phyloP scores from a whole-genome alignment of 768 basidiomycete genomes.

The Amyloporia xantha region DNA sequence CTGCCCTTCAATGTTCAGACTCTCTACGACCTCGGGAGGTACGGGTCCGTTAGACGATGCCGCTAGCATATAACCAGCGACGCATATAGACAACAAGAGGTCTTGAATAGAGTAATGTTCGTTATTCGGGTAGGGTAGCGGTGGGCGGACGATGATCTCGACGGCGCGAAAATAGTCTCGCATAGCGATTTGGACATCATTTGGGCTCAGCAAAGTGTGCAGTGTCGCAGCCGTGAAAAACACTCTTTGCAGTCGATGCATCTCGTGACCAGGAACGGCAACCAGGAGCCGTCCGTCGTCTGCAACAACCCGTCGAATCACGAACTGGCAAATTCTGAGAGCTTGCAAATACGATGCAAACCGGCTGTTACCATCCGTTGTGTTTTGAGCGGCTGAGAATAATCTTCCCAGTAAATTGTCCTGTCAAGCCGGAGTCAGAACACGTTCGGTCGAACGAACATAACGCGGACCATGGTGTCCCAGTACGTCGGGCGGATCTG shows the following conservation, averaged over 20 bases:
- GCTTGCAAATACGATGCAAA: slow-evolving; percentile 22
- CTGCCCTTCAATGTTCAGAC: slow-evolving; percentile 19
- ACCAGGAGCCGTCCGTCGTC: slow-evolving; percentile 17
- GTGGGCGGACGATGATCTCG: slow-evolving; percentile 34
- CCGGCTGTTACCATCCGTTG: slow-evolving; percentile 6
- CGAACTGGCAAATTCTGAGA: slow-evolving; percentile 27
- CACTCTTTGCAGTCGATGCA: slow-evolving; percentile 40
- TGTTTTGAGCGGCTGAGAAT: slow-evolving; percentile 16
- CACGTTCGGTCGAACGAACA: background rate
- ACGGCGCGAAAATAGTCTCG: slow-evolving; percentile 36
- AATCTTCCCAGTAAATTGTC: slow-evolving; percentile 32
- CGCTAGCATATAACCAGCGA: slow-evolving; percentile 27
- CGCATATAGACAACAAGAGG: slow-evolving; percentile 33
- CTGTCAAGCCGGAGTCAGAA: slow-evolving; percentile 11
- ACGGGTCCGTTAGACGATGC: slow-evolving; percentile 18
- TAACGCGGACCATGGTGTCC: slow-evolving; percentile 26
- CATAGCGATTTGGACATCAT: slow-evolving; percentile 24
- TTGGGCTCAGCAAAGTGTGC: slow-evolving; percentile 25
- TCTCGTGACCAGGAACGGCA: slow-evolving; percentile 24
- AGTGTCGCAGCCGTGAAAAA: slow-evolving; percentile 35
- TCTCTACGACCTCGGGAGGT: slow-evolving; percentile 16
- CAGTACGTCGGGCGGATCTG: slow-evolving; percentile 25
- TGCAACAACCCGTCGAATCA: slow-evolving; percentile 23
- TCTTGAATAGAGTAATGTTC: slow-evolving; percentile 30
- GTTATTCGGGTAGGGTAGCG: slow-evolving; percentile 13